These are phyloP conservation scores for Aureobasidium sp. DNA, from an alignment of 2,329 filamentous ascomycete species.

Conservation along the genomic window DNA sequence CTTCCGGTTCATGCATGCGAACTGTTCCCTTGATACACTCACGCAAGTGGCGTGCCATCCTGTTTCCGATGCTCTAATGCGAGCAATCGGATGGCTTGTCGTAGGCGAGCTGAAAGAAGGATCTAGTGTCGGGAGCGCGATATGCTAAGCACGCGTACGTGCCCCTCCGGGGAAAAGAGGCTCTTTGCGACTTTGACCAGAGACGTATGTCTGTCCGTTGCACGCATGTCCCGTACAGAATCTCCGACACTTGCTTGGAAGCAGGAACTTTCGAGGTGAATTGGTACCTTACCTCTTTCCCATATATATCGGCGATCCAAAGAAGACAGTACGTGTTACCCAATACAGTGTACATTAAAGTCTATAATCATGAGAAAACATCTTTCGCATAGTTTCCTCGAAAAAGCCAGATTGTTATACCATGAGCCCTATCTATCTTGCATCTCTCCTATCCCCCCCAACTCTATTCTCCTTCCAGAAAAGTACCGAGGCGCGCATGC, in stretches of 20 bases:
- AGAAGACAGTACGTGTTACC: not conserved
- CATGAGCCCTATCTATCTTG: not conserved
- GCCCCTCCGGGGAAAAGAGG: not conserved
- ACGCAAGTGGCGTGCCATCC: not conserved
- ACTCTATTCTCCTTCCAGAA: not conserved
- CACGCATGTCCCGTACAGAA: not conserved
- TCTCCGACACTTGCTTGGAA: not conserved
- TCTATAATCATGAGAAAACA: not conserved
- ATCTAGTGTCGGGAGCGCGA: not conserved
- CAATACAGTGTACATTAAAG: not conserved
- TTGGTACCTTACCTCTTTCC: not conserved
- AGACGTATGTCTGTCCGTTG: not conserved
- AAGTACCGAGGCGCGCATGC: not conserved
- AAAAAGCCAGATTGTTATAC: not conserved
- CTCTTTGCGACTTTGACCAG: too few relatives aligned
- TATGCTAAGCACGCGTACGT: not conserved
- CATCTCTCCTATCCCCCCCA: not conserved
- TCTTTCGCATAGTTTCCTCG: not conserved
- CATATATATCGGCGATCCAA: not conserved
- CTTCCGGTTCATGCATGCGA: not conserved
- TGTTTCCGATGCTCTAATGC: not conserved
- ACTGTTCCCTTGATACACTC: not conserved
- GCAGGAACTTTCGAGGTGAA: not conserved
- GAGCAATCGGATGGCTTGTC: not conserved
- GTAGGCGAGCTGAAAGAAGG: conserved; percentile 6